Evolutionary conservation across 2,329 filamentous ascomycete genomes (phyloP), one percentile per base, ranked within the genome.

Genomic region (Harringtonia aguacate): DNA sequence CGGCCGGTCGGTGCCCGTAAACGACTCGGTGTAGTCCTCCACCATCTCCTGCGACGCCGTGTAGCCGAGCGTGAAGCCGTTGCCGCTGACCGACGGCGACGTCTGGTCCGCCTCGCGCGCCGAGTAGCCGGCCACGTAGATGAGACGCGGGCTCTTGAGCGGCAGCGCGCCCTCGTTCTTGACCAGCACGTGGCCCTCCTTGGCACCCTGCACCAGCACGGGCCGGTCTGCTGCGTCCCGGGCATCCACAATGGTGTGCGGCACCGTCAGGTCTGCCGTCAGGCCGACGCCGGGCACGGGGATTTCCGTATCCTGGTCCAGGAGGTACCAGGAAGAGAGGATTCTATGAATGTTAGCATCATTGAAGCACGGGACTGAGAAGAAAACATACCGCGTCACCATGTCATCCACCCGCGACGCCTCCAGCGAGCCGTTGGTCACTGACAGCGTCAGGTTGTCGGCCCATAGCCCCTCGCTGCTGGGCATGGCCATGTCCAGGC

Each of bases 401-500:
- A 90, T 90, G 58, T 94, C 86, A 42, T 84, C 66, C 0, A 84
- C 48, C 8, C 79, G 67, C 1, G 63, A 58, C 43, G 73, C 62
- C 0, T 75, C 60, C 0, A 84, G 59, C 0, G 71, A 71, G 1
- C 78, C 78, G 48, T 82, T 79, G 13, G 64, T 64, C 17, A 43
- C 41, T 9, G n/a, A 85, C 72, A 0, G 78, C 72, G 10, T 68
- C 58, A 84, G 67, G 28, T 86, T 83, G 4, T 57, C 50, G 12
- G 63, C 60, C 69, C 69, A 75, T 42, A 59, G 63, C 0, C 46
- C 41, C 3, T 51, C 52, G 1, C 55, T 60, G 12, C 48, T 61
- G 0, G 80, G 80, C 82, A 86, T 86, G 10, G 70, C 73, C 73
- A 86, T 78, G 55, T 87, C 83, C 27, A 88, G 58, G 20, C 83